These are phyloP conservation scores for Geoglossum glabrum DNA, from an alignment of 495 filamentous ascomycete genomes.

Conservation along the genomic window DNA sequence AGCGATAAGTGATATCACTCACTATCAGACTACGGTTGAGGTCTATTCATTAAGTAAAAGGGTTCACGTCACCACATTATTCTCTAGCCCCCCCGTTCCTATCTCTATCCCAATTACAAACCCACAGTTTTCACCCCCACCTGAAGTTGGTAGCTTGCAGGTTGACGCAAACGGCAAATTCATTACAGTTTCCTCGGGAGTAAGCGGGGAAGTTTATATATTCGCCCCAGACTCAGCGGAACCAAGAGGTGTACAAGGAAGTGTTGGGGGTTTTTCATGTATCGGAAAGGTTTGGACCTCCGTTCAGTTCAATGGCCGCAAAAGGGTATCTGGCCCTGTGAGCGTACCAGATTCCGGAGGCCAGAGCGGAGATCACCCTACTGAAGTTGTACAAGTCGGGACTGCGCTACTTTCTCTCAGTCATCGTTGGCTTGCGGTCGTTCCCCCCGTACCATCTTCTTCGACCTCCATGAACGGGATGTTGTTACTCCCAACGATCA, in stretches of 20 bases:
- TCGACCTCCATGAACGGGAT: conserved; percentile 39
- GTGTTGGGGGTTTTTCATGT: conserved; percentile 16
- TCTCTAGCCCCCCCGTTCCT: conserved; percentile 32
- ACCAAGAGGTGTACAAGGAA: neutral
- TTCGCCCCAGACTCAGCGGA: conserved; percentile 22
- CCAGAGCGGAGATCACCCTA: conserved; percentile 2
- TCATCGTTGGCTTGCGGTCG: conserved; percentile 68
- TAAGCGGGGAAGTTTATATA: conserved; percentile 70
- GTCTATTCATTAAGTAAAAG: conserved; percentile 60
- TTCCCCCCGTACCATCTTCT: conserved; percentile 52
- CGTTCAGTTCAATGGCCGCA: conserved; percentile 34
- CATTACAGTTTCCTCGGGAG: conserved; percentile 53
- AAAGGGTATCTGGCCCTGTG: conserved; percentile 31
- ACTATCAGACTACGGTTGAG: conserved; percentile 69
- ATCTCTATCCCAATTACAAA: conserved; percentile 28
- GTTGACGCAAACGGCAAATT: conserved; percentile 46
- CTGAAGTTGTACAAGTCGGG: neutral
- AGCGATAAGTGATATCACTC: conserved; percentile 15
- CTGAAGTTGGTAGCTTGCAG: conserved; percentile 47
- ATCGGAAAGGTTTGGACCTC: conserved; percentile 77
- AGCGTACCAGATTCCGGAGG: conserved; percentile 26
- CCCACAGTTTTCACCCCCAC: conserved; percentile 34
- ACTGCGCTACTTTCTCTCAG: conserved; percentile 49
- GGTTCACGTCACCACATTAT: conserved; percentile 44
- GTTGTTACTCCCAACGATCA: conserved; percentile 19